These are phyloP conservation scores for Candida sp. DNA, from an alignment of 1,139 yeast species.

Conservation along the genomic window DNA sequence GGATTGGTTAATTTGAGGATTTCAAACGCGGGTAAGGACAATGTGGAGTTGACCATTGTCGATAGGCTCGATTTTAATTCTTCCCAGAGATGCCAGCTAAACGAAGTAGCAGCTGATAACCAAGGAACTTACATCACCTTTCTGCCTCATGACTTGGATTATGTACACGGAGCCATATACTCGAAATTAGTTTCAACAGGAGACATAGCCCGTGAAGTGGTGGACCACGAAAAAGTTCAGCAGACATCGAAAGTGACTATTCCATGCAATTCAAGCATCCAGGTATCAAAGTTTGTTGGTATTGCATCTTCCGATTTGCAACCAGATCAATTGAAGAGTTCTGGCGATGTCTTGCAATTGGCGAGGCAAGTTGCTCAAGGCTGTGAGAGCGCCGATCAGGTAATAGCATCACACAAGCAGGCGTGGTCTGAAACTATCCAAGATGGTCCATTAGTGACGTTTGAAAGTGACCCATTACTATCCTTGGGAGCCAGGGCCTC, in stretches of 20 bases:
- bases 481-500: conserved; percentile 72
- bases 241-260: conserved; percentile 22
- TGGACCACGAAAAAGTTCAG: conserved; percentile 19
- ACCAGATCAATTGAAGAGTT: conserved; percentile 21
- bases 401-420: conserved; percentile 42
- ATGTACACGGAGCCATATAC: conserved; percentile 61
- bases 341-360: conserved; percentile 32
- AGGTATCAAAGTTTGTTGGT: conserved; percentile 62
- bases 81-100: conserved; percentile 57
- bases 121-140: conserved; percentile 64
- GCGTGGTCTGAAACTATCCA: conserved; percentile 54
- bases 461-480: conserved; percentile 53
- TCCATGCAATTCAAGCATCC: conserved; percentile 18
- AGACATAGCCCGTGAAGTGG: conserved; percentile 15
- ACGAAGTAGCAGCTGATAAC: conserved; percentile 39
- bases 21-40: conserved; percentile 27
- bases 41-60: conserved; percentile 36
- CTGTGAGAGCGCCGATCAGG: conserved; percentile 27
- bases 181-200: conserved; percentile 37
- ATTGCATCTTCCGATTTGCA: conserved; percentile 65
- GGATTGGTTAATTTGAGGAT: conserved; percentile 62
- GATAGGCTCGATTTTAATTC: conserved; percentile 63
- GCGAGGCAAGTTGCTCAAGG: conserved; percentile 49
- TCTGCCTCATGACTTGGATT: conserved; percentile 58
- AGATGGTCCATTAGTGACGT: conserved; percentile 30